Percentiles rank a stretch among this genome's conserved stretches.
These are phyloP conservation scores for Chimonanthus salicifolius DNA, from an alignment of 164 flowering plant genomes.

Conservation along the genomic window DNA sequence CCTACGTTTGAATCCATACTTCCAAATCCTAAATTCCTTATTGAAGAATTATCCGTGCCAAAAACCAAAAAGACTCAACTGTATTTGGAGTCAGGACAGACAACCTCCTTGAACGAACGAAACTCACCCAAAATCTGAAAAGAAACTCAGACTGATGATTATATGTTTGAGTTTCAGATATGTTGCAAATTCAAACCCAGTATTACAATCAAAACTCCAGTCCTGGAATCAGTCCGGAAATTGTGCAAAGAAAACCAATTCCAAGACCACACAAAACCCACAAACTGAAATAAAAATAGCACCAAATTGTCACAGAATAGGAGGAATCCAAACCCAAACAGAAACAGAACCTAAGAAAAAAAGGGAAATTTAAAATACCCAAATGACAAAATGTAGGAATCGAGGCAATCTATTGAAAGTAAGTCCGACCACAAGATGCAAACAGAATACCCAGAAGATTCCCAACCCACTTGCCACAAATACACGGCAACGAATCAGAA, in stretches of 20 bases:
- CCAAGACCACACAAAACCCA: background rate
- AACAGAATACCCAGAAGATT: too few species aligned
- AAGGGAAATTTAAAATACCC: background rate
- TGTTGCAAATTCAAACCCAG: background rate
- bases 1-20: slow-evolving; percentile 29
- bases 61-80: background rate
- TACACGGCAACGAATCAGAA: background rate
- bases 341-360: background rate
- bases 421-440: too few species aligned
- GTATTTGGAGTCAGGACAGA: background rate
- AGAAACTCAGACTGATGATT: background rate
- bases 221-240: background rate
- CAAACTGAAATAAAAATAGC: background rate
- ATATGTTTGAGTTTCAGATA: background rate
- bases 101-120: slow-evolving; percentile 1
- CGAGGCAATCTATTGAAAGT: too few species aligned
- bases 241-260: background rate
- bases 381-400: background rate
- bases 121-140: background rate
- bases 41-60: background rate
- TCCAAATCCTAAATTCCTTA: background rate
- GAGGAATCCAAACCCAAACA: background rate
- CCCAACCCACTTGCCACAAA: background rate
- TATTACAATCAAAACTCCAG: background rate
- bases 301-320: background rate